Conservation (phyloP, 805 yeast genomes). For the Candida taoyuanica region DNA sequence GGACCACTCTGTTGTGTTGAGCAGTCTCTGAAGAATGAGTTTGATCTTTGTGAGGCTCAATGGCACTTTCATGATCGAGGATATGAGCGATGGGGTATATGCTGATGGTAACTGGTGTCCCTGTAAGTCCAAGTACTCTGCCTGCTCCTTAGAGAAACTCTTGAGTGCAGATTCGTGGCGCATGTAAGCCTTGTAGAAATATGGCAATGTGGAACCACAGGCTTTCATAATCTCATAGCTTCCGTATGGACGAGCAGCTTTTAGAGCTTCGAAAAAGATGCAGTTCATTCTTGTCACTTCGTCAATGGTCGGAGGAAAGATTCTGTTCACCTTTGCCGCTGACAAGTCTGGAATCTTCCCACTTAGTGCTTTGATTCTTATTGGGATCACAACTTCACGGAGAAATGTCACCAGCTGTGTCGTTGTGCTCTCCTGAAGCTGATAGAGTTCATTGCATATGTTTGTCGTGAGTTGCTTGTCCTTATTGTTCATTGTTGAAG, state of each 20-base stretch:
- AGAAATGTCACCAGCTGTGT: conserved; percentile 71
- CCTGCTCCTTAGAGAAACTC: conserved; percentile 46
- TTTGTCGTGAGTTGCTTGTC: conserved; percentile 39
- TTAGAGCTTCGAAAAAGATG: conserved; percentile 70
- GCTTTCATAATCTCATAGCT: conserved; percentile 74
- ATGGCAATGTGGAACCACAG: conserved; percentile 78
- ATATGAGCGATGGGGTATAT: conserved; percentile 49
- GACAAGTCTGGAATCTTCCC: conserved; percentile 49
- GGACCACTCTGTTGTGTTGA: conserved; percentile 43
- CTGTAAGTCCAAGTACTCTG: conserved; percentile 37
- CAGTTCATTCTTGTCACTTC: conserved; percentile 90
- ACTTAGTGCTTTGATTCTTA: conserved; percentile 64
- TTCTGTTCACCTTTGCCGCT: conserved; percentile 62
- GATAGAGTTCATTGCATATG: conserved; percentile 61
- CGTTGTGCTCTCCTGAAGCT: conserved; percentile 62
- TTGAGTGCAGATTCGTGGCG: conserved; percentile 91
- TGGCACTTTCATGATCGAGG: conserved; percentile 61
- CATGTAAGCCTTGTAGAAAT: conserved; percentile 88
- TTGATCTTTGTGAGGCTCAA: conserved; percentile 69
- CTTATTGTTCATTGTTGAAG: conserved; percentile 32
- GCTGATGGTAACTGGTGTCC: conserved; percentile 27
- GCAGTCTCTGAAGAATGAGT: conserved; percentile 59
- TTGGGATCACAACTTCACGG: conserved; percentile 74
- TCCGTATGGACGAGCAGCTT: conserved; percentile 63
- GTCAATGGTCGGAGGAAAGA: conserved; percentile 94